These are phyloP conservation scores for Monosporascus sp. DNA, from an alignment of 2,329 filamentous ascomycete species.

Conservation along the genomic window DNA sequence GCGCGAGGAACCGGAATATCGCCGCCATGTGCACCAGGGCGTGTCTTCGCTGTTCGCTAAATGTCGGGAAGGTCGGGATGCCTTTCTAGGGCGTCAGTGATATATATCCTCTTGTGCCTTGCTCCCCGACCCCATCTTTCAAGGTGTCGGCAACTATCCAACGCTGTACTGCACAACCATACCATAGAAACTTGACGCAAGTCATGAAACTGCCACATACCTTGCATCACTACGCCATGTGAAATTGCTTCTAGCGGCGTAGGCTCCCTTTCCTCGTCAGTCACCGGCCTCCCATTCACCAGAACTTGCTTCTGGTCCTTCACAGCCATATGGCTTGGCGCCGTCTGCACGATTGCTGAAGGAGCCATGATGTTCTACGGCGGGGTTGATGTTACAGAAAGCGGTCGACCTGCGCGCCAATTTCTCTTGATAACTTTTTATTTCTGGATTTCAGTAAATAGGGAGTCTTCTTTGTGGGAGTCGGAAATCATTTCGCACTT, in stretches of 20 bases:
- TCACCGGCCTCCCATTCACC: slow-evolving; percentile 3
- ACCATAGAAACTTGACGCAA: no score
- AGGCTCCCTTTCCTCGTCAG: slow-evolving; percentile 14
- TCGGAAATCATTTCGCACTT: no score
- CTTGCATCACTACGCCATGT: slow-evolving; percentile 27
- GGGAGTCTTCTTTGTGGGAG: no score
- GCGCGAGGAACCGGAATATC: slow-evolving; percentile 62
- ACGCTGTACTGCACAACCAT: not conserved
- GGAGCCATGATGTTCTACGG: slow-evolving; percentile 22
- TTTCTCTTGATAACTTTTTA: no score
- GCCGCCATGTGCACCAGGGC: slow-evolving; percentile 62
- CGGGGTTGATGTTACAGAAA: no score
- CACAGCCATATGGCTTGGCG: slow-evolving; percentile 10
- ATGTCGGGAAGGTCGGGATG: slow-evolving; percentile 37
- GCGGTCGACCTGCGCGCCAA: no score
- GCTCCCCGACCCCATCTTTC: no score
- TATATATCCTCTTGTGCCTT: no score
- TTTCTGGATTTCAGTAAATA: no score
- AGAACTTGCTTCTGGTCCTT: slow-evolving; percentile 11
- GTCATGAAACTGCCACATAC: slow-evolving; percentile 9
- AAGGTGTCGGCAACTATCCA: not conserved
- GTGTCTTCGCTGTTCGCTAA: slow-evolving; percentile 50
- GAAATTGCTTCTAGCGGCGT: slow-evolving; percentile 32
- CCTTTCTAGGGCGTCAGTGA: slow-evolving; percentile 18
- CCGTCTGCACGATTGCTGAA: slow-evolving; percentile 22